Conservation (phyloP, 768 basidiomycete species). For the Tulasnella sp. region DNA sequence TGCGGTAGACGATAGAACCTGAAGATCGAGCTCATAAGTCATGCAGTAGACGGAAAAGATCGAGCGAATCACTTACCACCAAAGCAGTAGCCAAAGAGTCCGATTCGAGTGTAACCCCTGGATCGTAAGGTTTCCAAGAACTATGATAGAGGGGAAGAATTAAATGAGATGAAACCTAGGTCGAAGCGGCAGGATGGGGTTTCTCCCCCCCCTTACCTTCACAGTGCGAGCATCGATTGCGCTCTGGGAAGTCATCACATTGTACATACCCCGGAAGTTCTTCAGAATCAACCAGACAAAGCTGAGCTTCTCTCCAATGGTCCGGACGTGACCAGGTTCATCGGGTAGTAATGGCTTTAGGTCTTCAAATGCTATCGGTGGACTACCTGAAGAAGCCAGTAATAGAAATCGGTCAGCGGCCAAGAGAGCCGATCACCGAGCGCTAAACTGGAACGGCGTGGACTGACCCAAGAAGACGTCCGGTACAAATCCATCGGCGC, state of each 20-base stretch:
- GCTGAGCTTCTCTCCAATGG: conserved; percentile 20
- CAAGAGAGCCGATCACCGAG: not conserved
- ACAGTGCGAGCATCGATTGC: conserved; percentile 24
- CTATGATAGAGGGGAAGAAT: conserved; percentile 18
- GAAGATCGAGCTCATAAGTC: conserved; percentile 14
- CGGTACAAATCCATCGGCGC: conserved; percentile 54
- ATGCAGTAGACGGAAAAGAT: not conserved
- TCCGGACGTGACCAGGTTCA: conserved; percentile 13
- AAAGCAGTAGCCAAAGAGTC: conserved; percentile 35
- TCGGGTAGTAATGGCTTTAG: conserved; percentile 3
- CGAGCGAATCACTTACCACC: conserved; percentile 24
- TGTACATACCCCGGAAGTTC: conserved; percentile 20
- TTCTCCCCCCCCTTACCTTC: too few relatives aligned
- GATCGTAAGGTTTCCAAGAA: conserved; percentile 32
- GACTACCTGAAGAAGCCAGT: not conserved
- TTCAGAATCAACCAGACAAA: conserved; percentile 21
- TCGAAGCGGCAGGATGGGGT: not conserved
- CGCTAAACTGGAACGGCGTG: not conserved
- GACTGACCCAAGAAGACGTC: conserved; percentile 45
- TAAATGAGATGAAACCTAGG: not conserved
- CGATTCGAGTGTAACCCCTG: conserved; percentile 33
- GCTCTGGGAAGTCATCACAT: conserved; percentile 17
- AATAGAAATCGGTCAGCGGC: not conserved
- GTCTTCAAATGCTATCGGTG: not conserved
- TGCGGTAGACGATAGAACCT: conserved; percentile 23